Percentiles rank a stretch among this genome's conserved stretches.
Conservation (phyloP, 2,329 filamentous ascomycete genomes). For the Fusarium sublunatum region DNA sequence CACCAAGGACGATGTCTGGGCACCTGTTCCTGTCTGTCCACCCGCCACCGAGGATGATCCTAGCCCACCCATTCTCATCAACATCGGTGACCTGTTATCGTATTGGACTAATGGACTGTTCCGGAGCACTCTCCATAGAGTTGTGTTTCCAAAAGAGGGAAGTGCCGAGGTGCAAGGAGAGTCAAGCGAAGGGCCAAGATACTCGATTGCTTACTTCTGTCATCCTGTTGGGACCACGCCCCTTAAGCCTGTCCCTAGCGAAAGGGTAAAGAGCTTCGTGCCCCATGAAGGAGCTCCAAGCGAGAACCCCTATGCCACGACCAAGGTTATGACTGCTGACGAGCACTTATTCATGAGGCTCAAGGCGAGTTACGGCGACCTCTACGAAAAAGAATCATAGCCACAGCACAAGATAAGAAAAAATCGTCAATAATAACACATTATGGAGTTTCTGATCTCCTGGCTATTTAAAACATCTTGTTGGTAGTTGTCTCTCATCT, state of each 20-base stretch:
- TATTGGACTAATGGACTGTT: slow-evolving; percentile 94
- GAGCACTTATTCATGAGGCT: slow-evolving; percentile 73
- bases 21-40: slow-evolving; percentile 74
- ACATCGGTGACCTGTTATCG: slow-evolving; percentile 76
- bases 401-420: background rate
- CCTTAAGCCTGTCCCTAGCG: slow-evolving; percentile 70
- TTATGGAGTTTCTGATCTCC: background rate
- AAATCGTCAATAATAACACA: background rate
- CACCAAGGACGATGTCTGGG: slow-evolving; percentile 67
- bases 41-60: slow-evolving; percentile 67
- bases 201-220: slow-evolving; percentile 76
- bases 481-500: background rate
- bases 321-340: slow-evolving; percentile 69
- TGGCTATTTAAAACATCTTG: background rate
- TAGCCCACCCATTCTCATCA: slow-evolving; percentile 81
- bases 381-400: slow-evolving; percentile 60
- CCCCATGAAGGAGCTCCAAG: slow-evolving; percentile 48
- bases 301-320: slow-evolving; percentile 62
- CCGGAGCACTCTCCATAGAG: slow-evolving; percentile 88
- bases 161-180: slow-evolving; percentile 54
- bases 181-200: slow-evolving; percentile 63
- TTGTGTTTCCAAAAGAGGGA: slow-evolving; percentile 70
- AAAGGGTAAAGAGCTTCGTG: slow-evolving; percentile 60
- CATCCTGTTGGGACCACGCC: slow-evolving; percentile 67
- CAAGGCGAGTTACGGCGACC: slow-evolving; percentile 66